Evolutionary conservation across 306 rosid species (phyloP), one percentile per base, ranked within the genome.

Genomic region (Castanopsis chinensis): DNA sequence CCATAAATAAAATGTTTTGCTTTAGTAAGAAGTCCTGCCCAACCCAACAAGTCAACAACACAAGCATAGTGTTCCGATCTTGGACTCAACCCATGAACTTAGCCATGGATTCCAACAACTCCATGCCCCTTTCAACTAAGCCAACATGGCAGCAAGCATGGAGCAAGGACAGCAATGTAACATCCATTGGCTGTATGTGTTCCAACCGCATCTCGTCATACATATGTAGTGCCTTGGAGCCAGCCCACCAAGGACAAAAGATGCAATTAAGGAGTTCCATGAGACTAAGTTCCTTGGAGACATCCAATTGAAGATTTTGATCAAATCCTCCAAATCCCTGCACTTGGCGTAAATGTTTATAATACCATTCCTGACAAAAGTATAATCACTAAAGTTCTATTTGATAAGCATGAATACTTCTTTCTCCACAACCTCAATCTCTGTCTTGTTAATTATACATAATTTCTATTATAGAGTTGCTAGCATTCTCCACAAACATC

Each of bases 321-420:
- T 71, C 0, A 95, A 94, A 28, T 87, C 97, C 43, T 74, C 71
- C 81, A 94, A 63, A 73, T 93, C 92, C 43, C 97, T 97, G 54
- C 97, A 90, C 84, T 92, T 94, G 70, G 98, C 91, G 75, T 92
- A 94, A 97, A 94, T 92, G 83, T 92, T 94, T 85, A 94, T 81
- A 54, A 94, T 93, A 70, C 97, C 98, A 83, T 94, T 94, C 65
- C 85, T 59, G 52, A 88, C 98, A 80, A 83, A 94, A 72, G 86
- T 83, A 82, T 94, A 92, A 55, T 55, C 74, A 80, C 75, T 63
- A 78, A 91, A 92, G 79, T 84, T 90, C 83, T 81, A 89, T 70
- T 90, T 94, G 67, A 91, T 68, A 61, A 70, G 90, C 83, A 80
- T 94, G 98, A 69, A 91, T 84, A 33, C 7, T 33, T 85, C 91